These are phyloP conservation scores for Pleochaeta shiraiana DNA, from an alignment of 2,329 filamentous ascomycete species.

Conservation along the genomic window DNA sequence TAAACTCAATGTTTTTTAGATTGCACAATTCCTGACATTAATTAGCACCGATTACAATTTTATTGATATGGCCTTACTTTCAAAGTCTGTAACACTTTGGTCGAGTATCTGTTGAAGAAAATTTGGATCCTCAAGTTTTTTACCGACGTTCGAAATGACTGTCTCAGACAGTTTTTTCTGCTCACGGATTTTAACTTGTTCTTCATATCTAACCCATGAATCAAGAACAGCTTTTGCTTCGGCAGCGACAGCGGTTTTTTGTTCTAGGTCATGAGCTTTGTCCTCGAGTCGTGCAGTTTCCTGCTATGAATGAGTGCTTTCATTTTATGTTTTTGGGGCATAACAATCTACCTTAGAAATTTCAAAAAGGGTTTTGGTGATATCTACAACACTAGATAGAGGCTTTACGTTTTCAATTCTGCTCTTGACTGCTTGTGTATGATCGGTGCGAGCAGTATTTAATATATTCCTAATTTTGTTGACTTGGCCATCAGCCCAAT, in stretches of 20 bases:
- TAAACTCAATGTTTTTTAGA: slow-evolving; percentile 37
- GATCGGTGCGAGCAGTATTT: slow-evolving; percentile 82
- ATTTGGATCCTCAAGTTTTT: slow-evolving; percentile 98
- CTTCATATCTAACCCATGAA: slow-evolving; percentile 97
- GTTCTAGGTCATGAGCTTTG: slow-evolving; percentile 91
- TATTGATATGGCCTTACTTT: slow-evolving; percentile 40
- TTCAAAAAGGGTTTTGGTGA: slow-evolving; percentile 93
- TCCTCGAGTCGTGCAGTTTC: slow-evolving; percentile 95
- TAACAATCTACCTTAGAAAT: slow-evolving; percentile 67
- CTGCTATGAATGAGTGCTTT: slow-evolving; percentile 8
- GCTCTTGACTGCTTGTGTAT: slow-evolving; percentile 85
- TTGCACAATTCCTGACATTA: slow-evolving; percentile 32
- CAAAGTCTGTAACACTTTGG: slow-evolving; percentile 88
- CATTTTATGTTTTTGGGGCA: not conserved
- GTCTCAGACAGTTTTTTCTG: slow-evolving; percentile 85
- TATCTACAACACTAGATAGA: slow-evolving; percentile 80
- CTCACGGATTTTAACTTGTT: slow-evolving; percentile 97
- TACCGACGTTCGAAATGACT: slow-evolving; percentile 93
- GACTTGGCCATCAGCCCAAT: slow-evolving; percentile 79
- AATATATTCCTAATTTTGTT: slow-evolving; percentile 89
- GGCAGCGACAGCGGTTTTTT: slow-evolving; percentile 72
- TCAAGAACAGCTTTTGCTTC: slow-evolving; percentile 95
- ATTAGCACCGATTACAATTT: slow-evolving; percentile 18
- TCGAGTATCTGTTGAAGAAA: slow-evolving; percentile 91
- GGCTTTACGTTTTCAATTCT: slow-evolving; percentile 90